Conservation (phyloP, 78 protist species). For the Pirum gemmata region DNA sequence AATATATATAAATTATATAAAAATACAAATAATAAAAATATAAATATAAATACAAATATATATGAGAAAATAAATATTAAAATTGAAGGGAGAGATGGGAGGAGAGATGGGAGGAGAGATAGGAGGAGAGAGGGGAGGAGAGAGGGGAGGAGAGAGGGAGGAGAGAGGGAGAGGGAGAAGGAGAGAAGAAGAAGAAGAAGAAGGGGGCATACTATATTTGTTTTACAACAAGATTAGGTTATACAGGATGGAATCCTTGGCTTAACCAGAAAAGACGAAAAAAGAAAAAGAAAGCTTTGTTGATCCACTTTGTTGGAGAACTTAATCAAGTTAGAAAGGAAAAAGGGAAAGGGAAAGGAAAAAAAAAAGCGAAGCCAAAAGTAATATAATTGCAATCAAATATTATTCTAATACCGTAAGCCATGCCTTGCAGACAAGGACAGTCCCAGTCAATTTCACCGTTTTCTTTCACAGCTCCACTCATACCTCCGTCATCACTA, state of each 20-base stretch:
- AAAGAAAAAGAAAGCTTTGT: background rate
- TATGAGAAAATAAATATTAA: too few relatives aligned
- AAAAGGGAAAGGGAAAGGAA: background rate
- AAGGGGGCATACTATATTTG: too few relatives aligned
- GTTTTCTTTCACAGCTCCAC: slow-evolving; percentile 25
- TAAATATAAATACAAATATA: too few relatives aligned
- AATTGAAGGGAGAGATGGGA: too few relatives aligned
- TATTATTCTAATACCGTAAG: slow-evolving; percentile 5
- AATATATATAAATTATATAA: too few relatives aligned
- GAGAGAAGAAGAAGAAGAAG: too few relatives aligned
- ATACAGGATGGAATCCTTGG: background rate
- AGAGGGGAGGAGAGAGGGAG: too few relatives aligned
- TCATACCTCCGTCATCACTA: background rate
- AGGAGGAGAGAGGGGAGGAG: too few relatives aligned
- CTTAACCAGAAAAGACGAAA: background rate
- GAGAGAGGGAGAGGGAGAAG: too few relatives aligned
- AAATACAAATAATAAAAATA: background rate
- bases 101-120: too few relatives aligned
- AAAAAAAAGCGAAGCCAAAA: too few relatives aligned
- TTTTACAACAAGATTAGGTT: background rate
- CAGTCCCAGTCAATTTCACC: slow-evolving; percentile 55
- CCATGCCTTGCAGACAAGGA: slow-evolving; percentile 45
- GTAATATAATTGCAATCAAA: too few relatives aligned
- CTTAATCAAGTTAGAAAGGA: background rate
- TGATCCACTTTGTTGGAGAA: background rate